phyloP scores from a whole-genome alignment of 352 stramenopile species.

The Phytophthora melonis region DNA sequence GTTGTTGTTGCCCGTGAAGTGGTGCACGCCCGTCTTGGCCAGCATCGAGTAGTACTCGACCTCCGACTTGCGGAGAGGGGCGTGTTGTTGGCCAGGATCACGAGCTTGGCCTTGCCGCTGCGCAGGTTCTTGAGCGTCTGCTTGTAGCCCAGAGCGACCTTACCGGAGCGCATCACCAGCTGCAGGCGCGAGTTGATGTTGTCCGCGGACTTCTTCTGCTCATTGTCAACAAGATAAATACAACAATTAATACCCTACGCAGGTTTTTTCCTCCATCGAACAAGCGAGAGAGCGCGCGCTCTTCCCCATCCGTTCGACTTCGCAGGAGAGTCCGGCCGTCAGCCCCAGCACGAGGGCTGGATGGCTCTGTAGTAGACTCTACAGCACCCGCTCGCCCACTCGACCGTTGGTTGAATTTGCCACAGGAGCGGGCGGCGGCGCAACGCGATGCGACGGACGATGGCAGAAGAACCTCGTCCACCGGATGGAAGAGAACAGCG shows the following conservation, averaged over 20 bases:
- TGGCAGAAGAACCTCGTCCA: constrained; percentile 57
- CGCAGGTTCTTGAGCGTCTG: constrained; percentile 97
- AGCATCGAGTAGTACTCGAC: constrained; percentile 99
- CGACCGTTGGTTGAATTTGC: background rate
- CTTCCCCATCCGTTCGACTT: constrained; percentile 46
- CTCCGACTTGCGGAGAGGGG: constrained; percentile 98
- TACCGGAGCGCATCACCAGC: constrained; percentile 99
- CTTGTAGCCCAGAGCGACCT: constrained; percentile 99
- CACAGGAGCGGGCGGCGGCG: constrained; percentile 6
- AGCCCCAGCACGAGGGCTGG: background rate
- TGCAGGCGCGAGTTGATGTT: constrained; percentile 99
- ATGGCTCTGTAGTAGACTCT: too few species aligned
- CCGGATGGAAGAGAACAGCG: constrained; percentile 44
- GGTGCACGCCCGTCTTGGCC: constrained; percentile 98
- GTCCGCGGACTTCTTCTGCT: constrained; percentile 98
- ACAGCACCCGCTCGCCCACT: background rate
- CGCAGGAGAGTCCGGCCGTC: constrained; percentile 33
- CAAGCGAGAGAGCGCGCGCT: constrained; percentile 11
- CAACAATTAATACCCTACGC: constrained; percentile 33
- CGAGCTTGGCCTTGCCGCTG: constrained; percentile 97
- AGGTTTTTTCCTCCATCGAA: constrained; percentile 45
- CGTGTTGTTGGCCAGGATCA: constrained; percentile 98
- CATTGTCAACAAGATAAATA: constrained; percentile 5
- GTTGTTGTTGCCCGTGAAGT: constrained; percentile 99
- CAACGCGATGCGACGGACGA: background rate